Percentiles rank a stretch among this genome's conserved stretches.
phyloP scores from a whole-genome alignment of 176 grass and related monocot genomes.

The Phoenix roebelenii region DNA sequence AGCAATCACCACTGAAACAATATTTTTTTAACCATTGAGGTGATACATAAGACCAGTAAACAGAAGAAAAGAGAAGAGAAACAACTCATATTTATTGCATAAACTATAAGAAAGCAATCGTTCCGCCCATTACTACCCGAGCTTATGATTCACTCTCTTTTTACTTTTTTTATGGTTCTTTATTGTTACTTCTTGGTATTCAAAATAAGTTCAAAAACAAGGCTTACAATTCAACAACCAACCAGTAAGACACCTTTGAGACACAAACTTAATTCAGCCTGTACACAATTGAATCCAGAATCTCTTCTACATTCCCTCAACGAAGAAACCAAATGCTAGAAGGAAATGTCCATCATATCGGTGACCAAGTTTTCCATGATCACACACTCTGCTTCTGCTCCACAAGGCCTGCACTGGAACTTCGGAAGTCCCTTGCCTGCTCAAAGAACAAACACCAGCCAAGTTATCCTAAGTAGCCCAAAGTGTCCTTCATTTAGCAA shows the following conservation, averaged over 20 bases:
- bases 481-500: not conserved
- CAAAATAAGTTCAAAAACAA: conserved; percentile 1
- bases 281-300: no score
- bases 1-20: no score
- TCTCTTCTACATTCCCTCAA: not conserved
- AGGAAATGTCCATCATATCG: not conserved
- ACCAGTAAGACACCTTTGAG: no score
- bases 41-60: no score
- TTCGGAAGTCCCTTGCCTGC: not conserved
- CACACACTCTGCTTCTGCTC: not conserved
- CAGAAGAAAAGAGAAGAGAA: no score
- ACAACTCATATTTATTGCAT: no score
- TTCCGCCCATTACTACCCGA: no score
- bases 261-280: no score
- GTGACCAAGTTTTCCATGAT: not conserved
- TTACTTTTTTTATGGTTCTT: not conserved
- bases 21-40: no score
- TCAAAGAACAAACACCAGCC: not conserved
- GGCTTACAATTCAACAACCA: not conserved
- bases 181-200: conserved; percentile 1
- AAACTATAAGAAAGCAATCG: no score
- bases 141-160: no score
- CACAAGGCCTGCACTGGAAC: not conserved
- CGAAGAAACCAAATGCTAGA: not conserved
- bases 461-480: not conserved